Evolutionary conservation across 768 basidiomycete species (phyloP).

Genomic region (Mycena pura): DNA sequence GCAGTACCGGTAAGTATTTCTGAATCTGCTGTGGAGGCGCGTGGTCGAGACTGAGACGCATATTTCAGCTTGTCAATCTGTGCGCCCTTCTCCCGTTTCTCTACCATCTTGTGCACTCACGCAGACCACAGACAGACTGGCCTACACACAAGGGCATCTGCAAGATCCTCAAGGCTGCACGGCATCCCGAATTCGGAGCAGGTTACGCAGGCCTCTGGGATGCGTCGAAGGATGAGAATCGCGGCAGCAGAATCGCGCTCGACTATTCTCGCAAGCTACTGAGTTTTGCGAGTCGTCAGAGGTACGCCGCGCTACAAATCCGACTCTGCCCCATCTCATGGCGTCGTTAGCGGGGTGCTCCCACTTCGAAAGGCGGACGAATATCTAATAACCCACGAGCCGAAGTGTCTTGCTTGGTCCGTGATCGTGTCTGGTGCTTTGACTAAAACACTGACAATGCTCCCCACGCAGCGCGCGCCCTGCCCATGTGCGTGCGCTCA

Average conservation of each 20-base stretch:
- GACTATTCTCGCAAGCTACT: background rate
- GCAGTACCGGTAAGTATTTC: conserved; percentile 14
- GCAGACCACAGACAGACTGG: background rate
- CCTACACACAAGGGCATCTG: background rate
- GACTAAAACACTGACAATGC: background rate
- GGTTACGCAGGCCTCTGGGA: background rate
- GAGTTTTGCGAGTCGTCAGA: background rate
- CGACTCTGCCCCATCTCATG: background rate
- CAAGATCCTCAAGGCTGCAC: background rate
- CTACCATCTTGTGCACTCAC: background rate
- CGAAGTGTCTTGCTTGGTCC: background rate
- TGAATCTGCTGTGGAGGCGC: conserved; percentile 19
- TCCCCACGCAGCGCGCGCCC: background rate
- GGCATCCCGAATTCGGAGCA: background rate
- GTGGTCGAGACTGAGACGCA: background rate
- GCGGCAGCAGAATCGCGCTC: background rate
- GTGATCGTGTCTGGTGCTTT: background rate
- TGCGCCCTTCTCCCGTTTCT: background rate
- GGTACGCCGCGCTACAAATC: background rate
- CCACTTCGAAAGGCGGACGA: background rate
- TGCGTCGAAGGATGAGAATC: background rate
- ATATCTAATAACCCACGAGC: background rate
- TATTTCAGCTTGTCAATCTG: background rate
- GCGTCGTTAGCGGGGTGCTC: background rate
- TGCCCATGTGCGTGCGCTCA: background rate